A percentile compares a stretch with the other conserved stretches of the same genome.
These are phyloP conservation scores for Xerocomus spinulosus DNA, from an alignment of 768 basidiomycete genomes.

Conservation along the genomic window DNA sequence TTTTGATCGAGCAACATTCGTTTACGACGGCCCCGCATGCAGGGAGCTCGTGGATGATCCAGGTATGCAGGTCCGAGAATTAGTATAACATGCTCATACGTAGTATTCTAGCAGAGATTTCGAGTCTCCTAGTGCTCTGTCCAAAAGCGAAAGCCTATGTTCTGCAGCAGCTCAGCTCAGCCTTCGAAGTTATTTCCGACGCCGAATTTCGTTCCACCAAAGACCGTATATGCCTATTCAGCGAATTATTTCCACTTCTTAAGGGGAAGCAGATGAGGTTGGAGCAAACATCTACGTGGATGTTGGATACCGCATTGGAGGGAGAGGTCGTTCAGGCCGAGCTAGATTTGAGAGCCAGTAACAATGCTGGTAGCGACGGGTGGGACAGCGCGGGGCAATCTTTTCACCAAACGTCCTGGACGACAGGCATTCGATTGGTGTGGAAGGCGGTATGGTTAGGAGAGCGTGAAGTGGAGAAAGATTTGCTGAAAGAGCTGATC, in stretches of 20 bases:
- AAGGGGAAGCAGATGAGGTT: neutral
- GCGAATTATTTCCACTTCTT: neutral
- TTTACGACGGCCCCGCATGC: neutral
- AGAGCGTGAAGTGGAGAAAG: neutral
- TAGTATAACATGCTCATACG: neutral
- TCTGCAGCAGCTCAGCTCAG: neutral
- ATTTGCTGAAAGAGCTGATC: conserved; percentile 1
- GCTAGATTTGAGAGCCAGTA: neutral
- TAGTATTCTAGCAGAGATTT: conserved; percentile 6
- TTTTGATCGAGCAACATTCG: conserved; percentile 14
- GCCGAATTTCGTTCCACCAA: conserved; percentile 11
- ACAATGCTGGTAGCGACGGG: no score
- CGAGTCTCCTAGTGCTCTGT: neutral
- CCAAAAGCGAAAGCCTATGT: conserved; percentile 10
- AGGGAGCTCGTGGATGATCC: neutral
- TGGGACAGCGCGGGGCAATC: no score
- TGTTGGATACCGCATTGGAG: conserved; percentile 6
- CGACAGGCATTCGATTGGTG: neutral
- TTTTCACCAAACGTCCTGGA: neutral
- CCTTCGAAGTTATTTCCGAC: conserved; percentile 2
- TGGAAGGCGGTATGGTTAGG: neutral
- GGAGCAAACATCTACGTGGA: neutral
- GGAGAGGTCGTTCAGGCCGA: neutral
- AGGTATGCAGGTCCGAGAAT: neutral
- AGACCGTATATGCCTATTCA: conserved; percentile 9